phyloP scores from a whole-genome alignment of 2,329 filamentous ascomycete genomes.

The Trichoderma simmonsii region DNA sequence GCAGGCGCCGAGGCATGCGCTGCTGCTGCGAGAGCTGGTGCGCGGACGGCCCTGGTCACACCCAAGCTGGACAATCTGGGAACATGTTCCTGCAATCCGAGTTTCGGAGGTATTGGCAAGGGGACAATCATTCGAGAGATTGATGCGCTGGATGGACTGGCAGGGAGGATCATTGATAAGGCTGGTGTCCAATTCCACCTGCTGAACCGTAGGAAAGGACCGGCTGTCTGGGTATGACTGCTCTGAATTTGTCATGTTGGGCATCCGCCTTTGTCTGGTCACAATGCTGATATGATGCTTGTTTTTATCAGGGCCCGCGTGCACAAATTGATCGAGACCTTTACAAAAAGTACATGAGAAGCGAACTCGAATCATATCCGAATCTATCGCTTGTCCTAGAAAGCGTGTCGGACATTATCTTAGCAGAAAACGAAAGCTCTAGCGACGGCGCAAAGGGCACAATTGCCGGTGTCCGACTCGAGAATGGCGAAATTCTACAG shows the following conservation, averaged over 20 bases:
- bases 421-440: constrained; percentile 47
- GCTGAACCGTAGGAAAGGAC: constrained; percentile 84
- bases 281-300: background rate
- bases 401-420: constrained; percentile 87
- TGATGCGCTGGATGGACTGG: constrained; percentile 88
- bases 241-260: too few relatives aligned
- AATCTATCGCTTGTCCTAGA: constrained; percentile 79
- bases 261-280: background rate
- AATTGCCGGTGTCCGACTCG: constrained; percentile 81
- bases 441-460: constrained; percentile 55
- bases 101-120: constrained; percentile 97
- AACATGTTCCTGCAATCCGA: constrained; percentile 94
- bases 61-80: constrained; percentile 86
- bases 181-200: constrained; percentile 92
- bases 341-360: constrained; percentile 87
- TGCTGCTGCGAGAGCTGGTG: constrained; percentile 83
- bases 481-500: constrained; percentile 79
- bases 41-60: constrained; percentile 84
- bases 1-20: constrained; percentile 92
- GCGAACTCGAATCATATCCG: constrained; percentile 74
- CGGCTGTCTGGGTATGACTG: constrained; percentile 74
- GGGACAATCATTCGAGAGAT: constrained; percentile 94
- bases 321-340: constrained; percentile 91
- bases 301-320: constrained; percentile 62
- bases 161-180: constrained; percentile 86